Evolutionary conservation across 2,329 filamentous ascomycete genomes (phyloP), one percentile per base, ranked within the genome.

Genomic region (Trichoderma sp.): DNA sequence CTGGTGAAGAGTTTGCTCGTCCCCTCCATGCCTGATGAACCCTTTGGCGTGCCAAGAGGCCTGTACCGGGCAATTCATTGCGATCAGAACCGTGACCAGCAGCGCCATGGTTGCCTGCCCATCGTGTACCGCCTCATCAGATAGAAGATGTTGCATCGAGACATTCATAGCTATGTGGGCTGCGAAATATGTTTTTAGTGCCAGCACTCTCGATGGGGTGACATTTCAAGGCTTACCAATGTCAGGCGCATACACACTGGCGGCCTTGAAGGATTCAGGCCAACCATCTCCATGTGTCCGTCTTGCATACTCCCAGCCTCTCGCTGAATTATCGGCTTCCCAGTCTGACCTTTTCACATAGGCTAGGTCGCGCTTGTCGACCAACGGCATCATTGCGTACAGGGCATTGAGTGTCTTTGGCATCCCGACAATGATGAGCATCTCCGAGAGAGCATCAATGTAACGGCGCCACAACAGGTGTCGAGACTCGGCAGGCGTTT

Each of bases 341-440:
- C 59, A 62, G 14, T 54, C 48, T 6, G 59, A 24, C 26, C 17
- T 62, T 24, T 62, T 52, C 6, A 62, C 19, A 14, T 24, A 12
- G 1, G 1, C 14, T 7, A 62, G 0, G 21, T 54, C n/a, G 7
- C 7, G 15, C 14, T 34, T 54, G n/a, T 62, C 19, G 7, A 62
- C 59, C 17, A 62, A 2, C 10, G 59, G 48, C 10, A 52, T 54
- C 15, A 54, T 62, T 45, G 59, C 43, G 17, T 34, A 62, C 0
- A 62, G 26, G 1, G 59, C 48, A 7, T 62, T 62, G 2, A 62
- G 26, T 5, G 59, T 62, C 41, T 54, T 62, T 34, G 59, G 59
- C 59, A 62, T 39, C n/a, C 59, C 59, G 15, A 62, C 59, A n/a
- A 62, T 43, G 17, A 62, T 54, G 7, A 52, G 14, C 59, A 62